Base-by-base conservation (phyloP, 1,284 basidiomycete genomes). In the Ceratobasidium sp. region DNA sequence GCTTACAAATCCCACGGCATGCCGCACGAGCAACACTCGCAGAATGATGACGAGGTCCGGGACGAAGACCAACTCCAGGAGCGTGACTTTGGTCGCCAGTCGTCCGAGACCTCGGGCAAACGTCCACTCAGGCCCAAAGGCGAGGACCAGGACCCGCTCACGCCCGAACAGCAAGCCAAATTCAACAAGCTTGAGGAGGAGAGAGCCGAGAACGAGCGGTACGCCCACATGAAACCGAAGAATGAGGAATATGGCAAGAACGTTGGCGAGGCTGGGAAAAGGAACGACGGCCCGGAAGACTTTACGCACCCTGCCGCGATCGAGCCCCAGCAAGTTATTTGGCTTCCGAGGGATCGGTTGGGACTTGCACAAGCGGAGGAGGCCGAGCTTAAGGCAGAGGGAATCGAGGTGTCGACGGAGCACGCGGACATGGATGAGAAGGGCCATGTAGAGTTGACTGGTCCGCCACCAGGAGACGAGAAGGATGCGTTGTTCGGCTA, bases 231-330 rank as follows among this genome's bases (percentile, higher is more conserved):
- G 9, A 1, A 26, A 26, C 51, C 40, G 3, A 51, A 40, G 26
- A 33, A 26, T 20, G 39, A 70, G 33, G 26, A n/a, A 10, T 63
- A 71, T n/a, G 58, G 69, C 4, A 61, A 70, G 26, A 64, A 78
- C 39, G 61, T 72, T 3, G 40, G 33, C 18, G 77, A 70, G 60
- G 46, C 78, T 13, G 69, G 61, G 18, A 58, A 71, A 76, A 28
- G 61, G 66, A 81, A 79, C 60, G 80, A 83, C 40, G 85, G 87
- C 0, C 84, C 84, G 49, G 83, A 85, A 79, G 87, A 87, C 60
- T 97, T 97, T 86, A 91, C 93, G 73, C 95, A 96, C 82, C 95
- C 95, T 18, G 94, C 94, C 10, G 88, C 91, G 15, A 91, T 92
- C 72, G 89, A 92, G 70, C 90, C 92, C 60, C 94, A 95, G 85